A percentile compares a stretch with the other conserved stretches of the same genome.
Evolutionary conservation across 108 stramenopile genomes (phyloP).

Genomic region (Epipyxis sp.): DNA sequence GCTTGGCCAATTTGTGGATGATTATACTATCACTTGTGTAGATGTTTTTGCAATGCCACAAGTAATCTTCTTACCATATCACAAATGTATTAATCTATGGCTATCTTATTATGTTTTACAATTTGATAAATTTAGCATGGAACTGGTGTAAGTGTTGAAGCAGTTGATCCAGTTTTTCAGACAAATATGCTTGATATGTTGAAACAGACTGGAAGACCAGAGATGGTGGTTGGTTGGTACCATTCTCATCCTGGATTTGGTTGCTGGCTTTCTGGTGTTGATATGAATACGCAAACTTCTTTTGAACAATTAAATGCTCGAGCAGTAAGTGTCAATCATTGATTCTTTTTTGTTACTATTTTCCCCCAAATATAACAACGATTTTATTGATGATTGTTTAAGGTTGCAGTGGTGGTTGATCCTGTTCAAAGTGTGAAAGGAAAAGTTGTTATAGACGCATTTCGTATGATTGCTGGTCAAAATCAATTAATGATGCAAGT

Average conservation of each 20-base stretch:
- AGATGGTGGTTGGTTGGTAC: constrained; percentile 99
- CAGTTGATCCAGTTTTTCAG: constrained; percentile 98
- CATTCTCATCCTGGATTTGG: constrained; percentile 99
- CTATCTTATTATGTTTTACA: neutral
- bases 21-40: constrained; percentile 98
- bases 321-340: neutral
- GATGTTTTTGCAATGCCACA: constrained; percentile 99
- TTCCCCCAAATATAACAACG: neutral
- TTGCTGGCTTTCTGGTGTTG: constrained; percentile 94
- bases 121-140: constrained; percentile 48
- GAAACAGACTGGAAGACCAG: constrained; percentile 91
- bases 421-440: constrained; percentile 99
- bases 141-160: constrained; percentile 94
- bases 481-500: constrained; percentile 82
- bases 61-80: constrained; percentile 29
- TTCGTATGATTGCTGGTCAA: constrained; percentile 83
- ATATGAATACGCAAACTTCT: constrained; percentile 96
- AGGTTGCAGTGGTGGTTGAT: constrained; percentile 94
- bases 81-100: neutral
- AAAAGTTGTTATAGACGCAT: constrained; percentile 99
- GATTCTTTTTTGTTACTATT: neutral
- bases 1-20: constrained; percentile 98
- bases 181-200: constrained; percentile 98
- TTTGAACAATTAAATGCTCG: constrained; percentile 29
- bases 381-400: no score